These are phyloP conservation scores for Boletus insuetus DNA, from an alignment of 768 basidiomycete species.

Conservation along the genomic window DNA sequence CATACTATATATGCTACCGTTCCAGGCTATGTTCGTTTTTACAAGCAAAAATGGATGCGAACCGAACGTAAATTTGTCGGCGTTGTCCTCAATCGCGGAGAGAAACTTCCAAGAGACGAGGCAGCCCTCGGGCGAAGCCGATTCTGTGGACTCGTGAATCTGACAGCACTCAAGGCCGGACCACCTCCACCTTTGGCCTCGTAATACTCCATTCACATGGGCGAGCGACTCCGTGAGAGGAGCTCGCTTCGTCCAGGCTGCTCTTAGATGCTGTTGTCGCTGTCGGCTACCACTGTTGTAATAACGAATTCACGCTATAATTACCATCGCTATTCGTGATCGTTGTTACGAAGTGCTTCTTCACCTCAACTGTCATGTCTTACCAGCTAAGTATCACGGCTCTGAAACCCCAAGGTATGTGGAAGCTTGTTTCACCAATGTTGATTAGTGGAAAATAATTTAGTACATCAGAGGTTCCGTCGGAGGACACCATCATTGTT, in stretches of 20 bases:
- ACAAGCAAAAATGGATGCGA: conserved; percentile 74
- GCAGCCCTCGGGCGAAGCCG: conserved; percentile 73
- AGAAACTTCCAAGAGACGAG: conserved; percentile 85
- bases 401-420: conserved; percentile 39
- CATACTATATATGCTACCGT: conserved; percentile 90
- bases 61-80: conserved; percentile 80
- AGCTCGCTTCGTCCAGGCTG: neutral
- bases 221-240: neutral
- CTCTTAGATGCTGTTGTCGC: neutral
- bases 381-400: conserved; percentile 40
- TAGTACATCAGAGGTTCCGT: conserved; percentile 49
- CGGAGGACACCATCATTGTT: conserved; percentile 54
- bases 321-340: conserved; percentile 1
- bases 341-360: neutral
- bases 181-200: conserved; percentile 6
- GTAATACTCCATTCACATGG: neutral
- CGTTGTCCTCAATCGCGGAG: conserved; percentile 76
- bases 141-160: conserved; percentile 74
- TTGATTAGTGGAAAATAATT: neutral
- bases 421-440: neutral
- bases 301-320: conserved; percentile 15
- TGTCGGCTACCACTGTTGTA: conserved; percentile 16
- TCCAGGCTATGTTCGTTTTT: conserved; percentile 94
- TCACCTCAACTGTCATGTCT: conserved; percentile 21
- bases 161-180: conserved; percentile 37